Conservation (phyloP, 2,329 filamentous ascomycete genomes). For the Stachybotrys chlorohalonatus region DNA sequence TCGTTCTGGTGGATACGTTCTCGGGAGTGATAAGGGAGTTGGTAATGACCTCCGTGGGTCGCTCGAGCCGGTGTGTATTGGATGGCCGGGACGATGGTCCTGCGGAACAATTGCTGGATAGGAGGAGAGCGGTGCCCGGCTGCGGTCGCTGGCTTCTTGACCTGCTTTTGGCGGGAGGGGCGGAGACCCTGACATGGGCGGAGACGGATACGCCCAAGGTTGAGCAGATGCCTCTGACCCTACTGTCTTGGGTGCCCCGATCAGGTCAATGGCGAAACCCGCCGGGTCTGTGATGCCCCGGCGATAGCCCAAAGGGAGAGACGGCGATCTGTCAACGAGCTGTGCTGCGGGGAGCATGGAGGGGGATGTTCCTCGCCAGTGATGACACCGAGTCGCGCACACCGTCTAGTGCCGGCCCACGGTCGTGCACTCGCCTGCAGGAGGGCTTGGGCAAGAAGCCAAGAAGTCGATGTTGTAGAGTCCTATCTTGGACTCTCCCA, state of each 20-base stretch:
- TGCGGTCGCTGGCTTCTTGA: conserved; percentile 47
- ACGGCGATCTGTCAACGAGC: conserved; percentile 31
- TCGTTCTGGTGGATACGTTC: conserved; percentile 17
- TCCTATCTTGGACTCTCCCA: not conserved
- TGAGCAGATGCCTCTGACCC: conserved; percentile 43
- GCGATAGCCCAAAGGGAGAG: conserved; percentile 46
- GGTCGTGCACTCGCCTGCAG: not conserved
- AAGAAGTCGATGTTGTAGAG: not conserved
- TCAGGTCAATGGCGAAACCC: conserved; percentile 39
- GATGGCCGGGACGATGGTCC: conserved; percentile 39
- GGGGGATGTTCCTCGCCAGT: conserved; percentile 11
- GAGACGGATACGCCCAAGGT: conserved; percentile 58
- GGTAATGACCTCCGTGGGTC: conserved; percentile 13
- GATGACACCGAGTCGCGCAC: not conserved
- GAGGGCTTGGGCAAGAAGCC: not conserved
- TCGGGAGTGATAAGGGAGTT: conserved; percentile 14
- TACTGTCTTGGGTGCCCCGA: conserved; percentile 40
- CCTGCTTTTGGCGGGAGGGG: conserved; percentile 49
- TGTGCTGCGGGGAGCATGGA: conserved; percentile 48
- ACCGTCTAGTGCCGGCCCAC: not conserved
- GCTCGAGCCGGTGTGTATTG: conserved; percentile 12
- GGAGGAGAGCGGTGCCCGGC: conserved; percentile 33
- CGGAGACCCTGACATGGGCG: conserved; percentile 66
- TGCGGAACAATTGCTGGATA: conserved; percentile 33
- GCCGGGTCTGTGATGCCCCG: conserved; percentile 47